Base-by-base conservation (phyloP, 176 grass and related monocot genomes). In the Aechmea fasciata region DNA sequence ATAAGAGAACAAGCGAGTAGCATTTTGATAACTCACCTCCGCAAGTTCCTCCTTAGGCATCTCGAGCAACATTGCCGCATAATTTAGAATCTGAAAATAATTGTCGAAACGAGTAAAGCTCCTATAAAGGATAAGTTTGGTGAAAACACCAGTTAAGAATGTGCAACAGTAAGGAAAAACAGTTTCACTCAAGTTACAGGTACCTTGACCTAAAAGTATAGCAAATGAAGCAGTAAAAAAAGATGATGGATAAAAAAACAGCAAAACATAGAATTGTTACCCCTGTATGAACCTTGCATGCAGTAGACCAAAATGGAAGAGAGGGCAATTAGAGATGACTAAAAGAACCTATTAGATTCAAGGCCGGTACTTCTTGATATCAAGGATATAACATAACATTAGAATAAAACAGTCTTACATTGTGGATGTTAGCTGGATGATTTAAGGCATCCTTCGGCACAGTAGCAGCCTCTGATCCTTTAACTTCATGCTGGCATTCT, bases 401-500 rank as follows among this genome's bases (percentile, higher is more conserved):
- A 68, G 25, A 65, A 77, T 25, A 6, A 11, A 77, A 47, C 26
- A 79, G 57, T 47, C 86, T 90, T 85, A 97, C 89, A n/a, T 69
- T 79, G 71, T 75, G 79, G 71, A 97, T 92, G 74, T 93, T 97
- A 69, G 80, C 68, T 82, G 86, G 89, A 74, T 90, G 94, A 61
- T 97, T 97, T 65, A 90, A 63, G 67, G 76, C 69, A 17, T 80
- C 72, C n/a, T 72, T 85, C 0, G 69, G 79, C 50, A 29, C 4
- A 2, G 15, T 52, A 57, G 63, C 5, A 26, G 75, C 10, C 24
- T 66, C 49, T 47, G 77, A 22, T 72, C 69, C 51, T 49, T 70
- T 67, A 72, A 65, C 53, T 71, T 61, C 20, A 48, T 64, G 10
- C 10, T 9, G 64, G 24, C 80, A 75, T 63, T 72, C 78, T 75